Percentiles rank a stretch among this genome's conserved stretches.
Evolutionary conservation across 2,329 filamentous ascomycete species (phyloP).

Genomic region (Zasmidium citrigriseum): DNA sequence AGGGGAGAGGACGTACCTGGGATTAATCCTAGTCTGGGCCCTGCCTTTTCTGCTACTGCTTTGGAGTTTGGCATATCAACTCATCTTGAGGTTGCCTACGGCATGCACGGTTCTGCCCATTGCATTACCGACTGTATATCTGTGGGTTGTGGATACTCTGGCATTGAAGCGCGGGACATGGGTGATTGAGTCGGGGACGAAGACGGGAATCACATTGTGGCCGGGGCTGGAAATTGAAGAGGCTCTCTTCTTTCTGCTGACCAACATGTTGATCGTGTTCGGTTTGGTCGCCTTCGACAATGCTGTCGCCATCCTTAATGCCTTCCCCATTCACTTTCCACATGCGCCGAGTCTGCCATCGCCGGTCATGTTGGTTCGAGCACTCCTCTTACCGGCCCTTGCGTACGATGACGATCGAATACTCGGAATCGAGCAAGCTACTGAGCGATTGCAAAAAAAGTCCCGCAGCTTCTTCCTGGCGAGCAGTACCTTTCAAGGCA

Average conservation of each 20-base stretch:
- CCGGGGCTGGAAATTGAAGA: slow-evolving; percentile 71
- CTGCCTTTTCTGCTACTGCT: slow-evolving; percentile 65
- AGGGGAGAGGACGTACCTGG: slow-evolving; percentile 63
- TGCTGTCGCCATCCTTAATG: slow-evolving; percentile 64
- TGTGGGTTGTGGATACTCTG: slow-evolving; percentile 72
- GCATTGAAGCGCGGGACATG: slow-evolving; percentile 69
- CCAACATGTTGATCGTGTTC: slow-evolving; percentile 69
- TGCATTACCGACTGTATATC: slow-evolving; percentile 64
- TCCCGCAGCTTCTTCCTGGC: slow-evolving; percentile 75
- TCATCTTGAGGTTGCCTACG: slow-evolving; percentile 62
- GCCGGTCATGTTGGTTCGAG: slow-evolving; percentile 53
- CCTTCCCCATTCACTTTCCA: slow-evolving; percentile 61
- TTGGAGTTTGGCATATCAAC: slow-evolving; percentile 64
- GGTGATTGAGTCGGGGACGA: slow-evolving; percentile 69
- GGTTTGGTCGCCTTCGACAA: slow-evolving; percentile 70
- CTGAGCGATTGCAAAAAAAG: slow-evolving; percentile 60
- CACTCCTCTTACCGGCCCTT: slow-evolving; percentile 50
- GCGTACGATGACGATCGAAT: slow-evolving; percentile 62
- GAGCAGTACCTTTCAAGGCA: slow-evolving; percentile 67
- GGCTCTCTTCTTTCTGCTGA: slow-evolving; percentile 70
- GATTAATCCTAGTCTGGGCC: slow-evolving; percentile 70
- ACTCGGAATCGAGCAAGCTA: slow-evolving; percentile 60
- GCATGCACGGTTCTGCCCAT: slow-evolving; percentile 63
- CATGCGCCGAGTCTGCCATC: slow-evolving; percentile 52
- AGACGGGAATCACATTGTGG: slow-evolving; percentile 65